Evolutionary conservation across 169 alveolate species (phyloP), one percentile per base, ranked within the genome.

Genomic region (Plasmodium ovale): DNA sequence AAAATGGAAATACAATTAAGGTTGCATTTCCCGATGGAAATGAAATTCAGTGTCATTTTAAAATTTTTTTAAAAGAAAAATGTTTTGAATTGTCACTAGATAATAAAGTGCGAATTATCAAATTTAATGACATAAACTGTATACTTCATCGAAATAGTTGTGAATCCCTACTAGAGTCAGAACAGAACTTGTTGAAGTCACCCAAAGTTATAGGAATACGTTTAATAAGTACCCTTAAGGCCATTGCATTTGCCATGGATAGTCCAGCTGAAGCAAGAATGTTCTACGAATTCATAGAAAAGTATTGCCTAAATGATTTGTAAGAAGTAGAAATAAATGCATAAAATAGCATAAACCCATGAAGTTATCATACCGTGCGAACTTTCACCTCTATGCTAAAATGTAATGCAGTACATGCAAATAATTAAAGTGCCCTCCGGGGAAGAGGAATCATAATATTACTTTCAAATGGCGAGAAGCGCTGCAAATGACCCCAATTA

Each of bases 1-100:
- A 82, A 35, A 65, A 67, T 47, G 90, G 90, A 49, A 53, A 82
- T 56, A 31, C 58, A 16, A 82, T 82, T 49, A 82, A 67, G 44
- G 90, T 82, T 16, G 90, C 90, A 49, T 82, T 82, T 82, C 90
- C 90, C 31, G 90, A 82, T 82, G 90, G 90, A 33, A 82, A 82
- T 82, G 90, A 82, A 82, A 82, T 82, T 65, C 90, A 67, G 29
- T 82, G 90, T 58, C 68, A 82, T 68, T 82, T 82, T 49, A 82
- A 65, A 67, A 64, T 82, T 51, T 65, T 49, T 67, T 42, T 82
- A 51, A 67, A 65, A 29, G 72, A 67, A 51, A 82, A 42, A 51
- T 82, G 49, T 33, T 67, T 82, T 64, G 90, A 82, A 58, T 35
- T 82, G 65, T 82, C 90, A 5, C 58, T 82, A 39, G 90, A 82